phyloP scores from a whole-genome alignment of 192 early-diverging fungal genomes.

The Rhizoclosmatium sp. region DNA sequence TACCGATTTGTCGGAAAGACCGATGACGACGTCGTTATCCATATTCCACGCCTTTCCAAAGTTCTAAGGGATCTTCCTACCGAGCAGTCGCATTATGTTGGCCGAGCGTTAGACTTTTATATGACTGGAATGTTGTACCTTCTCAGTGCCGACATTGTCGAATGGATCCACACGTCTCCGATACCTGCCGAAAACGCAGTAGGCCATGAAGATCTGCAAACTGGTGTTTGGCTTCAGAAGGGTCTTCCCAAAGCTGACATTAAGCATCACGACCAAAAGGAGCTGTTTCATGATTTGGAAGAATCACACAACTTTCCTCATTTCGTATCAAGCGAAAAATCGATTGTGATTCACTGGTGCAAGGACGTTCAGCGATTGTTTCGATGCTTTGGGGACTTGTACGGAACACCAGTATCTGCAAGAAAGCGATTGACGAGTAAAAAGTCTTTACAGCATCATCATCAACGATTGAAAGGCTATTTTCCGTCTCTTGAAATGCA shows the following conservation, averaged over 20 bases:
- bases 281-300: too few relatives aligned
- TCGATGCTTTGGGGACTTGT: too few relatives aligned
- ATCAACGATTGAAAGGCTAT: too few relatives aligned
- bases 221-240: neutral
- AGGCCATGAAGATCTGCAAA: neutral
- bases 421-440: too few relatives aligned
- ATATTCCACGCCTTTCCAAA: slow-evolving; percentile 8
- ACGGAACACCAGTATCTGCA: too few relatives aligned
- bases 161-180: neutral
- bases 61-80: neutral
- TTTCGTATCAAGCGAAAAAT: too few relatives aligned
- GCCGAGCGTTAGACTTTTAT: neutral
- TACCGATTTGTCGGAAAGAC: slow-evolving; percentile 15
- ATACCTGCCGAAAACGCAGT: neutral
- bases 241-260: neutral
- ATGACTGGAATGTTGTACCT: slow-evolving; percentile 9
- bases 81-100: neutral
- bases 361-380: too few relatives aligned
- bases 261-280: neutral
- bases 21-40: slow-evolving; percentile 19
- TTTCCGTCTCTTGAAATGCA: too few relatives aligned
- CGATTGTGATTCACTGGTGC: too few relatives aligned
- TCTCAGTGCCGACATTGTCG: neutral
- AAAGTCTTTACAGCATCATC: too few relatives aligned
- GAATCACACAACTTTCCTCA: too few relatives aligned